Percentiles rank a stretch among this genome's conserved stretches.
Evolutionary conservation across 441 rosid genomes (phyloP).

Genomic region (Erodium texanum): DNA sequence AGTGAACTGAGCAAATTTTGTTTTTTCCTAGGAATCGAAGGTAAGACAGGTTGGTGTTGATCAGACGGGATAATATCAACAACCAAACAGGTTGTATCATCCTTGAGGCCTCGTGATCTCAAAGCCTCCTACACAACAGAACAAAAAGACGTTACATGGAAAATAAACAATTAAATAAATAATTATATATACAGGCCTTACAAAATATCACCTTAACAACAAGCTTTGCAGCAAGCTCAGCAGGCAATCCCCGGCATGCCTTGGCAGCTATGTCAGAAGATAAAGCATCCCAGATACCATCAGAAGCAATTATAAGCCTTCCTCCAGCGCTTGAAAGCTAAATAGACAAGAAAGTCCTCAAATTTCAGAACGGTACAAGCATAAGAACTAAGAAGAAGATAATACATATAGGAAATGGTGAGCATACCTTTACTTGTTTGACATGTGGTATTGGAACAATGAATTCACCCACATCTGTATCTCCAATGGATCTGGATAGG

Average conservation of each 20-base stretch:
- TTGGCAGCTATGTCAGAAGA: constrained; percentile 34
- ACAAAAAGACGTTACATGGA: too few species aligned
- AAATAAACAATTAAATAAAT: too few species aligned
- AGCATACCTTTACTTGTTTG: constrained; percentile 76
- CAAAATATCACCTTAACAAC: constrained; percentile 60
- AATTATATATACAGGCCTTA: too few species aligned
- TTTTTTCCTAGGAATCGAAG: constrained; percentile 61
- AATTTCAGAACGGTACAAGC: too few species aligned
- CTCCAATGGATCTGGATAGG: constrained; percentile 94
- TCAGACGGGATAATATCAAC: constrained; percentile 92
- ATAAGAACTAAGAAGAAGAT: background rate
- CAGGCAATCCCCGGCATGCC: constrained; percentile 66
- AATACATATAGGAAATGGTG: background rate
- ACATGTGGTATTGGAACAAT: constrained; percentile 84
- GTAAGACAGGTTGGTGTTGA: constrained; percentile 56
- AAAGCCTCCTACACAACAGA: constrained; percentile 61
- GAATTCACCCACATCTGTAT: constrained; percentile 86
- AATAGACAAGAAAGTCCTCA: background rate
- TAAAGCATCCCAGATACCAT: constrained; percentile 64
- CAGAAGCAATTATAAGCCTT: constrained; percentile 81
- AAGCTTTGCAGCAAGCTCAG: constrained; percentile 81
- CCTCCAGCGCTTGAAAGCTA: constrained; percentile 78
- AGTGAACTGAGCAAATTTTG: constrained; percentile 51
- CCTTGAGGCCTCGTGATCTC: constrained; percentile 94
- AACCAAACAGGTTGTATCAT: constrained; percentile 97